Evolutionary conservation across 371 early-diverging fungal genomes (phyloP), one percentile per base, ranked within the genome.

Genomic region (Lichtheimia hyalospora): DNA sequence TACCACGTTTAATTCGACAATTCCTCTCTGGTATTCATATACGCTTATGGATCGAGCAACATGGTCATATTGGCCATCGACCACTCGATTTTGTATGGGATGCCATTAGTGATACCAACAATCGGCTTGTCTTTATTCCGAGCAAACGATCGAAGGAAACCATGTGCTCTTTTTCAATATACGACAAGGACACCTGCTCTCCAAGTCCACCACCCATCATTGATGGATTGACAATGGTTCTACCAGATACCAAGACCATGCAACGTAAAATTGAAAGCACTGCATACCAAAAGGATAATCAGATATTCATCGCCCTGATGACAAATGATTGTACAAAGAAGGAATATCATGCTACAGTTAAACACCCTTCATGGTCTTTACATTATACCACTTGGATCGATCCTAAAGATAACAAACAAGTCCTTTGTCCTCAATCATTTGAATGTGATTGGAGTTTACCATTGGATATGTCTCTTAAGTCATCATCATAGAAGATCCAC

Each of bases 11-110:
- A 18, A 53, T 40, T 7, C 23, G 20, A 21, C 53, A 53, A 18
- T 40, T 39, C 39, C 28, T 53, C 40, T 53, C 53, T 7, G 8
- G 39, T 4, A 15, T 40, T n/a, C 28, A 28, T 18, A 53, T 53
- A 39, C 53, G 53, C 14, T 21, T 53, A 21, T 53, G 53, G 53
- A 53, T 53, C 14, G 53, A 53, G 27, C 53, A 53, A 20, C 53
- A 34, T 2, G 53, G 53, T 4, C 13, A 16, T 14, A 21, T 53
- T 40, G 20, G 53, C 0, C 53, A 53, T 21, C 28, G 40, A 21
- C 53, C 53, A 6, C 28, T 53, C 21, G 53, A 53, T 14, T 53
- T 53, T 39, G 53, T 39, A 20, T 53, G 40, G 34, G 28, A 15
- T 1, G 18, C 18, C 23, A 39, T 18, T 40, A 40, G 40, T 12